A percentile compares a stretch with the other conserved stretches of the same genome.
Conservation (phyloP, 1,139 yeast species). For the Suhomyces choctaworum region DNA sequence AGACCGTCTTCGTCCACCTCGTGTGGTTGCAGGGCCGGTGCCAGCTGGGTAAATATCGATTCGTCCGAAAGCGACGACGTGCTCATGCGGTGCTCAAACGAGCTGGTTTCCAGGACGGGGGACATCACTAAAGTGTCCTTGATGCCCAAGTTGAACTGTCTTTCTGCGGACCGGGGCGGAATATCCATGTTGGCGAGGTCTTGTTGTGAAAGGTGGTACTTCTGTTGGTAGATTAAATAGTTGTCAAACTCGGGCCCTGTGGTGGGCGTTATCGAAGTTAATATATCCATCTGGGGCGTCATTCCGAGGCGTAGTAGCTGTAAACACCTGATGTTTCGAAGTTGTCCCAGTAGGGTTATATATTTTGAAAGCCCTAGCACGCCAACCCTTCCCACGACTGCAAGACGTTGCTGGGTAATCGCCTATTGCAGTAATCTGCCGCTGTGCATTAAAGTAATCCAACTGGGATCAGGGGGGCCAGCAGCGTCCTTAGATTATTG, state of each 20-base stretch:
- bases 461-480: slow-evolving; percentile 4
- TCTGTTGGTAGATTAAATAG: slow-evolving; percentile 10
- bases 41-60: slow-evolving; percentile 22
- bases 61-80: slow-evolving; percentile 18
- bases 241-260: slow-evolving; percentile 9
- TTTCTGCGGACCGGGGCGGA: slow-evolving; percentile 15
- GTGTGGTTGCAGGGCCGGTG: slow-evolving; percentile 3
- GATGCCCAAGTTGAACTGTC: slow-evolving; percentile 3
- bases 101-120: slow-evolving; percentile 17
- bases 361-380: neutral
- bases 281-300: slow-evolving; percentile 4
- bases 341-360: slow-evolving; percentile 3
- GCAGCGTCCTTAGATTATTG: no score
- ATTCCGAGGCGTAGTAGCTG: slow-evolving; percentile 1
- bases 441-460: no score
- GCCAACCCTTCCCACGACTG: no score
- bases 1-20: slow-evolving; percentile 14
- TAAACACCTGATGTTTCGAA: slow-evolving; percentile 5
- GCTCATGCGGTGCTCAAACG: slow-evolving; percentile 15
- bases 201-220: slow-evolving; percentile 2
- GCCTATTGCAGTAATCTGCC: no score
- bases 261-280: neutral
- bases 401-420: no score
- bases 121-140: slow-evolving; percentile 6
- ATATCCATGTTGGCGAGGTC: slow-evolving; percentile 8